Evolutionary conservation across 805 yeast genomes (phyloP), one percentile per base, ranked within the genome.

Genomic region (Kodamaea jinghongensis): DNA sequence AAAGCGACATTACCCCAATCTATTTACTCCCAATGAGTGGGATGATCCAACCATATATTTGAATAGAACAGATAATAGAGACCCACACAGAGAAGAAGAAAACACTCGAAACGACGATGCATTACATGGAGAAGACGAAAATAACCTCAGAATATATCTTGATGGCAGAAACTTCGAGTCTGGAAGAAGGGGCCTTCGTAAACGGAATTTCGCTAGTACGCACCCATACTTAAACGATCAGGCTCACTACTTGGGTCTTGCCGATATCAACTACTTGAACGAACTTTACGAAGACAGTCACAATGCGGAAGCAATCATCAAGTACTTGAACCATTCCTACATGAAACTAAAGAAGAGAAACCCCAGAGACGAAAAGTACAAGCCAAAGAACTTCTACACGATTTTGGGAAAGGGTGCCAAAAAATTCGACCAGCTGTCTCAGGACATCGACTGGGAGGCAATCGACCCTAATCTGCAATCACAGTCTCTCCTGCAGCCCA

Each of bases 181-280:
- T 2, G 15, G 32, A 8, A 36, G 64, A 37, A 32, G 71, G 38
- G 61, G 70, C 17, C 50, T 66, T 11, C 48, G 75, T 3, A 65
- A 67, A 46, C 50, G 75, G 17, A 70, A 63, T 17, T 70, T 70
- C 40, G 65, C 75, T 3, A 63, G 70, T 47, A 55, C 71, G 3
- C 71, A 68, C 48, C 75, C 75, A 1, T 70, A 70, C 44, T 45
- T 70, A 17, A 67, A 71, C 8, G 75, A 70, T 46, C 69, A 66
- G 41, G 73, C 73, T 3, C 70, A 67, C 39, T 70, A 67, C 57
- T 52, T 70, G 26, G 74, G 68, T 3, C 52, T 70, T 10, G 57
- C 70, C 4, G 55, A 61, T 29, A 44, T 54, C 9, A 63, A 60
- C 31, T 58, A 61, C 39, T 49, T 70, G 44, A 68, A 70, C 45